Base-by-base conservation (phyloP, 2,329 filamentous ascomycete species). In the Aspergillus pseudoterreus region DNA sequence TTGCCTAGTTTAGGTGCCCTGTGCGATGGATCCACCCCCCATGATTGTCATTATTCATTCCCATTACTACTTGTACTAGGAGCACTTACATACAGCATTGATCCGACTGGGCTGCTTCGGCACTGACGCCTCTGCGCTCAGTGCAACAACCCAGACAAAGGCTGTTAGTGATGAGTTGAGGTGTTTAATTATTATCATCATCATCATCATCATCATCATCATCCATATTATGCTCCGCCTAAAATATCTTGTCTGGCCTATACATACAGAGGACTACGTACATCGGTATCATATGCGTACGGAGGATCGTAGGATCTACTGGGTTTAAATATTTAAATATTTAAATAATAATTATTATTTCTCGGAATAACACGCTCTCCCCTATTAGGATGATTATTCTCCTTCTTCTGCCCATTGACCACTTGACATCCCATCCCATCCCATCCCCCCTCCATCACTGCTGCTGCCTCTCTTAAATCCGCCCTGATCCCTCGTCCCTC, bases 1-100 rank as follows among this genome's bases (percentile, higher is more conserved):
- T 59, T 54, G 53, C 55, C 57, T 57, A 50, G 51, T 47, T 45
- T 53, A 35, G 47, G 46, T 52, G 52, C 45, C 52, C 46, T 54
- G 35, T 43, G 27, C 38, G 47, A 45, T 42, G 49, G 55, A 46
- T 43, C 52, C 56, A 57, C 54, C 53, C 48, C 46, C 35, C 35
- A 38, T 38, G 22, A 41, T 47, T 47, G 33, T 24, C 45, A 47
- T 38, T 21, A 36, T 36, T 48, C 46, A 48, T 48, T 48, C 46
- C 33, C 12, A 24, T 48, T 17, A 47, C 35, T 35, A 38, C 14
- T 14, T 12, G 45, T 38, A 12, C 19, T 21, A 30, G 27, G 21
- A 15, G 24, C 22, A 43, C 41, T 42, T 35, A 43, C 46, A 48
- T 48, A 48, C 38, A 41, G 35, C 36, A 43, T 42, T 38, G 35